Evolutionary conservation across 2,329 filamentous ascomycete species (phyloP), one percentile per base, ranked within the genome.

Genomic region (Fusarium luffae): DNA sequence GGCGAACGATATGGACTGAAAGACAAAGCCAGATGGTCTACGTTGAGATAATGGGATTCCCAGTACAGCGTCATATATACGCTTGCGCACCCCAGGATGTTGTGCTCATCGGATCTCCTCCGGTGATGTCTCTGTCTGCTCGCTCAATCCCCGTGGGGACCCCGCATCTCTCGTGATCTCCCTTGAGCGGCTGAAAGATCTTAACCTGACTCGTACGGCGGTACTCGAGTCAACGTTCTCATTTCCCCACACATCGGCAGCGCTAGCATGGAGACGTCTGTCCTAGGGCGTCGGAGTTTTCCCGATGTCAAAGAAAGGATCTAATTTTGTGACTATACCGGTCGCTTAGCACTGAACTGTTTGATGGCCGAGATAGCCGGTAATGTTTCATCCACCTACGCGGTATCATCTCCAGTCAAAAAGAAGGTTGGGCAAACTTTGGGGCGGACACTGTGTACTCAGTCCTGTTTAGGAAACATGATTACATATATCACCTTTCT

Each of bases 111-210:
- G 54, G 54, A 49, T 25, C 12, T 14, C 16, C 25, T 54, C 54
- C 54, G 46, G 16, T 3, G 2, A 10, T 57, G 23, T 3, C 14
- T 5, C 11, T 8, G 11, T 12, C 23, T 23, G 42, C 1, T 11
- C n/a, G 5, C 9, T 14, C 13, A 4, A 13, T 25, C 54, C 54
- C 54, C 47, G 3, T 32, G 54, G 54, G 54, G 54, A 54, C 47
- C 54, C 54, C 54, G 47, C 54, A 42, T 54, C 54, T 42, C 32
- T 11, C 23, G 7, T 27, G 43, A 12, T 27, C 43, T 46, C 25
- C 16, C 23, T 18, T n/a, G 25, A 13, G 5, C 5, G 21, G 23
- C 16, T 46, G 10, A 27, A 8, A 2, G 23, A 16, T 11, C 5
- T 10, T 43, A 4, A 3, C 41, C 13, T 43, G 41, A 43, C 41